A percentile compares a stretch with the other conserved stretches of the same genome.
These are phyloP conservation scores for Vickermania spadyakhi DNA, from an alignment of 208 protist genomes.

Conservation along the genomic window DNA sequence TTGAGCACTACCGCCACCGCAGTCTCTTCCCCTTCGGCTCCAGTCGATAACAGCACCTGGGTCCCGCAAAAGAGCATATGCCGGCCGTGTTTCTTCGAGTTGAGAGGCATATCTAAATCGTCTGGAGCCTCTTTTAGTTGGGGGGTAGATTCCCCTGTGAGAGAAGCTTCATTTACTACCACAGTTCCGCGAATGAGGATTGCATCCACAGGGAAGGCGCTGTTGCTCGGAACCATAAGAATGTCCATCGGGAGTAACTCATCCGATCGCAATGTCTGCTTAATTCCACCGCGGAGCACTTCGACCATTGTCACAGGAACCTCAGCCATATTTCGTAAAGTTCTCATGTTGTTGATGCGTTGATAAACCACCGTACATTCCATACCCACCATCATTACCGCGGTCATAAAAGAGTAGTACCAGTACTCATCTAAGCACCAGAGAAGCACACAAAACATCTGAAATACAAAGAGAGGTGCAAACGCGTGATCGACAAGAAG, in stretches of 20 bases:
- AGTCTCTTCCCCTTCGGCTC: constrained; percentile 29
- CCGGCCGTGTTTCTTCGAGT: constrained; percentile 81
- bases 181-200: constrained; percentile 92
- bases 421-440: constrained; percentile 97
- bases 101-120: constrained; percentile 45
- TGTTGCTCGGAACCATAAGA: constrained; percentile 76
- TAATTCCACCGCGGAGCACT: constrained; percentile 56
- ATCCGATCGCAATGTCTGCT: constrained; percentile 48
- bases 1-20: constrained; percentile 95
- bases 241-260: constrained; percentile 94
- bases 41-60: constrained; percentile 86
- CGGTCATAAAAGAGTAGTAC: constrained; percentile 97
- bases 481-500: constrained; percentile 95
- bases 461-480: constrained; percentile 98
- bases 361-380: constrained; percentile 94
- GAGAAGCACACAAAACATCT: constrained; percentile 95
- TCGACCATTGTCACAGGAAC: constrained; percentile 72
- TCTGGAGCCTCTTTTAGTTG: constrained; percentile 93
- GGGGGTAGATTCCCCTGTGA: constrained; percentile 99
- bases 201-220: constrained; percentile 90
- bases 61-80: constrained; percentile 95
- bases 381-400: constrained; percentile 96
- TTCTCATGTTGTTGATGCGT: constrained; percentile 90
- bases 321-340: constrained; percentile 89
- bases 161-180: constrained; percentile 97